Base-by-base conservation (phyloP, 2,329 filamentous ascomycete species). In the Ophiostoma quercus region DNA sequence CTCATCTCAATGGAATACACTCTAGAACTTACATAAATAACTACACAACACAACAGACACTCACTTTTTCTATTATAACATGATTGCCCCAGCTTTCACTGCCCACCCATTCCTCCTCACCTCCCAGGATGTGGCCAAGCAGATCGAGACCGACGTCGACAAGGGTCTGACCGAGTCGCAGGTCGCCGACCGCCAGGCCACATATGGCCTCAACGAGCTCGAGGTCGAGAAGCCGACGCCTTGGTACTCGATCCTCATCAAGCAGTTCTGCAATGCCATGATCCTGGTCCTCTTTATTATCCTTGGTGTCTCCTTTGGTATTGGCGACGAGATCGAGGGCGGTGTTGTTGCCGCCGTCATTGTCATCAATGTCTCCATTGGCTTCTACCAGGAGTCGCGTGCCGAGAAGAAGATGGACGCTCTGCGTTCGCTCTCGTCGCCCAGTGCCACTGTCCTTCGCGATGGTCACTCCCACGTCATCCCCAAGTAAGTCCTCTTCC, bases 221-320 rank as follows among this genome's bases (percentile, higher is more conserved):
- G 87, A 92, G 63, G 86, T 91, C 25, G 88, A 84, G 25, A 87
- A 85, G 37, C 86, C 85, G 37, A 88, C 93, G 66, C 85, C 85
- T 76, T 84, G 88, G 90, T 82, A 88, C 75, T 93, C 89, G 74
- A 91, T 93, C 60, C 80, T 93, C 66, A 80, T 90, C 71, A 88
- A 89, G 74, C 90, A 93, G 77, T 78, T 92, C 29, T 86, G 88
- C 76, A 93, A 93, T 82, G 90, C 90, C 71, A 92, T 92, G 90
- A 90, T 90, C 29, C 51, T 70, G 11, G 69, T 92, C 67, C 84
- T 94, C 68, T 82, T 91, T 69, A 90, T 94, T 75, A 90, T 90
- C 75, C 92, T 93, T 88, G 88, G 86, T 65, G 83, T 89, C 57
- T 88, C 86, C 72, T 91, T 90, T 77, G 87, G 84, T 72, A 88